phyloP scores from a whole-genome alignment of 2,329 filamentous ascomycete species.

The Xylariaceae sp. region DNA sequence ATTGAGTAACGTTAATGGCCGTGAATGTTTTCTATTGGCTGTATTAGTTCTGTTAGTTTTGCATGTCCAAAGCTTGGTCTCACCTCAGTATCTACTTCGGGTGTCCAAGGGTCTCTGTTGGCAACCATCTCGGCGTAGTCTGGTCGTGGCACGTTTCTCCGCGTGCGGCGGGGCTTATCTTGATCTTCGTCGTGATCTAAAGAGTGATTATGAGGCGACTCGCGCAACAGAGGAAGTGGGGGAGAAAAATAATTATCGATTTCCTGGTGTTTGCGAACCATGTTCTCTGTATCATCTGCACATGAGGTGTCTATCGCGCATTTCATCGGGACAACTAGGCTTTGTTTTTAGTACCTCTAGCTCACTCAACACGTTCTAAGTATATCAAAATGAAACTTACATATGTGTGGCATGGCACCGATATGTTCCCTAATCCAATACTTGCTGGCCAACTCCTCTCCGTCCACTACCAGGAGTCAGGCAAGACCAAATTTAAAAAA shows the following conservation, averaged over 20 bases:
- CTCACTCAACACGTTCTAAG: neutral
- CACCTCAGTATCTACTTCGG: constrained; percentile 34
- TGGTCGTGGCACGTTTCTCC: constrained; percentile 33
- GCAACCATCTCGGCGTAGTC: constrained; percentile 40
- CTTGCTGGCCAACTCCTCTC: constrained; percentile 36
- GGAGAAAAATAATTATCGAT: constrained; percentile 31
- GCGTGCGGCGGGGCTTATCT: constrained; percentile 32
- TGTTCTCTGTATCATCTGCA: constrained; percentile 16
- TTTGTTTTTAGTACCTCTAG: constrained; percentile 11
- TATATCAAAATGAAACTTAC: constrained; percentile 29
- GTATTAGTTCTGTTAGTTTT: constrained; percentile 4
- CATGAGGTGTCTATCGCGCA: constrained; percentile 10
- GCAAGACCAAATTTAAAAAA: neutral
- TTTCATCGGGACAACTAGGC: constrained; percentile 31
- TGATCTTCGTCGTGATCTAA: constrained; percentile 25
- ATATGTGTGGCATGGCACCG: constrained; percentile 36
- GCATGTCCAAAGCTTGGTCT: neutral
- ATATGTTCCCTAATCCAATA: constrained; percentile 40
- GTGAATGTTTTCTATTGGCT: constrained; percentile 23
- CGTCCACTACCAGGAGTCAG: constrained; percentile 33
- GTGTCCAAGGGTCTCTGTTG: constrained; percentile 34
- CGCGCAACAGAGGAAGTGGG: constrained; percentile 16
- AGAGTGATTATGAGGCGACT: constrained; percentile 13
- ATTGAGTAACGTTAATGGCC: constrained; percentile 22
- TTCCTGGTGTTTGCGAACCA: constrained; percentile 23